phyloP scores from a whole-genome alignment of 768 basidiomycete species.

The Suillus brevipes region DNA sequence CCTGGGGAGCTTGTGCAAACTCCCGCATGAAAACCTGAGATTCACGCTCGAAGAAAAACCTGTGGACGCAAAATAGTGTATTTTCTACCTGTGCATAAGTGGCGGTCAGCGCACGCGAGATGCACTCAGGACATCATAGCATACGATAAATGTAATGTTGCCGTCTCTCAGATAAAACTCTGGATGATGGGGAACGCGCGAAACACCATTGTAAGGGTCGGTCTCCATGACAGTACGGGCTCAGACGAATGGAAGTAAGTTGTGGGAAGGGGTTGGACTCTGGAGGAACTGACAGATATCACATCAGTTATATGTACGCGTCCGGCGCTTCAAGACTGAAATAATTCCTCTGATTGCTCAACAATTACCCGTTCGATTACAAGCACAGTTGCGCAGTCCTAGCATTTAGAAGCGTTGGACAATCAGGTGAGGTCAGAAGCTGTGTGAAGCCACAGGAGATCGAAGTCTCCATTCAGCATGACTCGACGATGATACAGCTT shows the following conservation, averaged over 20 bases:
- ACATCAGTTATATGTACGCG: not conserved
- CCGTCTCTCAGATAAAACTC: conserved; percentile 56
- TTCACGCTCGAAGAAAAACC: conserved; percentile 38
- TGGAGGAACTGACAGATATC: not conserved
- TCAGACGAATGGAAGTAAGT: not conserved
- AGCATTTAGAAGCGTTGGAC: conserved; percentile 1
- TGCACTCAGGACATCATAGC: conserved; percentile 15
- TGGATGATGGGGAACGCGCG: conserved; percentile 11
- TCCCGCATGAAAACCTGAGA: conserved; percentile 31
- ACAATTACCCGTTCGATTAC: not conserved
- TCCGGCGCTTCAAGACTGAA: not conserved
- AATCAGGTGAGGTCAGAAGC: not conserved
- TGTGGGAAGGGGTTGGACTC: not conserved
- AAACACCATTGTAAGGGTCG: not conserved
- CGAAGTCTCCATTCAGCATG: not conserved
- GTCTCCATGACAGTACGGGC: not conserved
- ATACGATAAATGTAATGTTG: conserved; percentile 54
- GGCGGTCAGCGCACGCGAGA: not conserved
- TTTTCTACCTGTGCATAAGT: conserved; percentile 32
- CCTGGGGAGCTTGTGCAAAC: conserved; percentile 16
- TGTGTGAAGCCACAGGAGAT: not conserved
- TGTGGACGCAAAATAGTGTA: conserved; percentile 34
- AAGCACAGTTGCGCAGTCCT: not conserved
- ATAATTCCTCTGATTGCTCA: not conserved
- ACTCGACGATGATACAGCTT: not conserved